Conservation (phyloP, 1,284 basidiomycete genomes). For the Pyrrhoderma noxium region DNA sequence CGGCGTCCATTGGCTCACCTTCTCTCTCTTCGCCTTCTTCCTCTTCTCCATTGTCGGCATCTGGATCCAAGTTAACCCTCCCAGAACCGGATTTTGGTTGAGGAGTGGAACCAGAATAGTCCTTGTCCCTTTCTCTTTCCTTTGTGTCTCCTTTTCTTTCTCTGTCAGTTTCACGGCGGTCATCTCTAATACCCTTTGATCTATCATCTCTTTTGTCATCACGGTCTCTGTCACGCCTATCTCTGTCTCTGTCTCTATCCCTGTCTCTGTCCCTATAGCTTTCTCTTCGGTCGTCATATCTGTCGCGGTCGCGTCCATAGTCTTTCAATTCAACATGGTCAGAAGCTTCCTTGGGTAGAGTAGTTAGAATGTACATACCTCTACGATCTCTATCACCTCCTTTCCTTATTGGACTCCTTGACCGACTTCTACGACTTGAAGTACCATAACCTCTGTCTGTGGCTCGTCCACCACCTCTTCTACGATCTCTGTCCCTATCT, state of each 20-base stretch:
- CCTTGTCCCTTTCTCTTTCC: too few species aligned
- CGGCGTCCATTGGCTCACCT: constrained; percentile 56
- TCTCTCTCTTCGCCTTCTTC: constrained; percentile 33
- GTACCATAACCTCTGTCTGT: constrained; percentile 25
- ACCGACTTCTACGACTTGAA: not conserved
- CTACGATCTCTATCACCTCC: not conserved
- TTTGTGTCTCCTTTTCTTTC: not conserved
- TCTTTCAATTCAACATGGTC: not conserved
- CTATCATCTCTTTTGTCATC: constrained; percentile 9
- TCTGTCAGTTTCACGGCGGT: constrained; percentile 14
- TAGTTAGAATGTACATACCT: not conserved
- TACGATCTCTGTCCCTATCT: constrained; percentile 29
- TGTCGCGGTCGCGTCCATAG: constrained; percentile 23
- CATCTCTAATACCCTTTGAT: constrained; percentile 12
- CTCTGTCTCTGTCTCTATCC: constrained; percentile 24
- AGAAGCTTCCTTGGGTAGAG: constrained; percentile 17
- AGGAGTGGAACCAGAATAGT: not conserved
- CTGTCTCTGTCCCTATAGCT: constrained; percentile 28
- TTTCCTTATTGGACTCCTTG: not conserved
- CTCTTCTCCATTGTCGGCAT: constrained; percentile 31
- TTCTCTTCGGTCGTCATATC: constrained; percentile 26
- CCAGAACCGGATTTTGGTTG: constrained; percentile 23
- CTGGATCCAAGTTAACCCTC: constrained; percentile 28
- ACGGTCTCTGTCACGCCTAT: constrained; percentile 19
- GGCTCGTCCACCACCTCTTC: constrained; percentile 36